Evolutionary conservation across 148 eudicot species (phyloP), one percentile per base, ranked within the genome.

Genomic region (Euryodendron excelsum): DNA sequence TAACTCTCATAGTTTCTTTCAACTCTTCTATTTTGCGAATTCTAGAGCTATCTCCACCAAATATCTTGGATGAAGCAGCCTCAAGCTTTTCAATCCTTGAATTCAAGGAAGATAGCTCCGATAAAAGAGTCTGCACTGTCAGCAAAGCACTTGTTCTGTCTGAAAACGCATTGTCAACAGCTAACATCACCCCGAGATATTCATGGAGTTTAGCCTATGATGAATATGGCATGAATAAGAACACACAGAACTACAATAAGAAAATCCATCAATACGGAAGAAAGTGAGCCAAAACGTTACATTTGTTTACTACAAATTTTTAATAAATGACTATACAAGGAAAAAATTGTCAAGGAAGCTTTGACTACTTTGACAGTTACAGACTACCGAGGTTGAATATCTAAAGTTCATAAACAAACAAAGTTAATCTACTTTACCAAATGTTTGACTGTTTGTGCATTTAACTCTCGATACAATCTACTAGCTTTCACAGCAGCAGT

Each of bases 171-270:
- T 93, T 92, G 80, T 93, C 91, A 77, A 93, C 91, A 48, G 98
- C 92, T 73, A 96, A 77, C 98, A 93, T 93, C 86, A 89, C 86
- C 63, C 98, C 99, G 15, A 96, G 92, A 81, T 96, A 96, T 59
- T 96, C 99, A 88, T 93, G 99, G 74, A 96, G 98, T 84, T 92
- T 92, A 76, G 93, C 99, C 99, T 96, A 92, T 83, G 85, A 83
- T 20, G 79, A 27, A 82, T 37, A 33, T n/a, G 28, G 27, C 33
- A 73, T 17, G 12, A 56, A 10, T 36, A 56, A 52, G 30, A 56
- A 79, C 33, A 63, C 14, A 53, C 60, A 60, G 27, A 45, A 41
- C 23, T 11, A 28, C 33, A 67, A 39, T 33, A 41, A 41, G 33
- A 72, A 45, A n/a, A 34, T 27, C 50, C 47, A 0, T 37, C 65